Percentiles rank a stretch among this genome's conserved stretches.
Evolutionary conservation across 805 yeast genomes (phyloP).

Genomic region (Candida arabinofermentans): DNA sequence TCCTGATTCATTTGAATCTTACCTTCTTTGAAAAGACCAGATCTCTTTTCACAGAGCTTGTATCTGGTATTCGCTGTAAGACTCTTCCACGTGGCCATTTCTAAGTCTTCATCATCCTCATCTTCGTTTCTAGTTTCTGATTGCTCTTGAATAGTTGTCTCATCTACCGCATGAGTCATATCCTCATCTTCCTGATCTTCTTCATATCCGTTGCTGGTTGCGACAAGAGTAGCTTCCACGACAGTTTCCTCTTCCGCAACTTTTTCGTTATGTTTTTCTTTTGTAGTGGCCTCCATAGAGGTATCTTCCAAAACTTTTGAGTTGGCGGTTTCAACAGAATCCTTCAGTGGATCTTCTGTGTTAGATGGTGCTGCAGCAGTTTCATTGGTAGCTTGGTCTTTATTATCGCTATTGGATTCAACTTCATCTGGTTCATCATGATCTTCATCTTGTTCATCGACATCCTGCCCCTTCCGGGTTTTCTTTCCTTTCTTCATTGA

Average conservation of each 20-base stretch:
- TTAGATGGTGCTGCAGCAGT: not conserved
- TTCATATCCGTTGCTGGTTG: constrained; percentile 11
- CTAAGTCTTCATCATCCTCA: constrained; percentile 69
- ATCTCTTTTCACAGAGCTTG: constrained; percentile 64
- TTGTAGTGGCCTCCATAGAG: not conserved
- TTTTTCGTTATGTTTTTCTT: constrained; percentile 6
- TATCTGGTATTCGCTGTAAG: constrained; percentile 77
- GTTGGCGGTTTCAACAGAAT: too few species aligned
- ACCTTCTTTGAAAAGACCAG: constrained; percentile 57
- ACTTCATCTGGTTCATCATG: constrained; percentile 3
- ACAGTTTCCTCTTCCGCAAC: constrained; percentile 16
- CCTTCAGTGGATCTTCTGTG: too few species aligned
- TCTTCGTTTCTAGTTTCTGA: constrained; percentile 23
- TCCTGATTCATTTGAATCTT: constrained; percentile 61
- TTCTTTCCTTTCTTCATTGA: constrained; percentile 25
- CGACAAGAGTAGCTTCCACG: too few species aligned
- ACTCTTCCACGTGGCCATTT: constrained; percentile 79
- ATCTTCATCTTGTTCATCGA: constrained; percentile 21
- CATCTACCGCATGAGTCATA: constrained; percentile 39
- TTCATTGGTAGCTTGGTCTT: too few species aligned
- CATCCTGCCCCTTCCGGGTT: constrained; percentile 37
- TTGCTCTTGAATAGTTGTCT: constrained; percentile 14
- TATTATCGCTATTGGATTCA: constrained; percentile 1
- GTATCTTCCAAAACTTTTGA: too few species aligned
- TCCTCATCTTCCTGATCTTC: constrained; percentile 41